Conservation (phyloP, 2,329 filamentous ascomycete species). For the Metarhizium guizhouense region DNA sequence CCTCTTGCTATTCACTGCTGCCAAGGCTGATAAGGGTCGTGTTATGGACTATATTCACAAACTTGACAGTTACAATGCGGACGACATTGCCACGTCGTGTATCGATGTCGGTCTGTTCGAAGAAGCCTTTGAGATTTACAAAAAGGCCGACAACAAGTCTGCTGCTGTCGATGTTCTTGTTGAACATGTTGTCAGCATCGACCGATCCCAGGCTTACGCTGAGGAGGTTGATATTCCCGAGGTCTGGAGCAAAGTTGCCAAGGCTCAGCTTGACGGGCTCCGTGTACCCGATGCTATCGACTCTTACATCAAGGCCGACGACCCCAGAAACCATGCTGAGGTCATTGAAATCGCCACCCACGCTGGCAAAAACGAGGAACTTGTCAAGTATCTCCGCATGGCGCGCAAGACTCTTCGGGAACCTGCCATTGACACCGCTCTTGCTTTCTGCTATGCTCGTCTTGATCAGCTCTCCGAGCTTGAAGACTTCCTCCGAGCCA, state of each 20-base stretch:
- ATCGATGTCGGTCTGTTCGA: constrained; percentile 93
- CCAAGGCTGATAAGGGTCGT: constrained; percentile 89
- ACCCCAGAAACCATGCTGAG: constrained; percentile 87
- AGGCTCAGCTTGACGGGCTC: constrained; percentile 93
- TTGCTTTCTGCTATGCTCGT: constrained; percentile 89
- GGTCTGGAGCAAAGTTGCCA: constrained; percentile 97
- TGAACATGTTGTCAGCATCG: constrained; percentile 95
- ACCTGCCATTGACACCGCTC: constrained; percentile 82
- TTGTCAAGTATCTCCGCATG: constrained; percentile 96
- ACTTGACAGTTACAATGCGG: constrained; percentile 78
- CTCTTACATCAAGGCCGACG: constrained; percentile 91
- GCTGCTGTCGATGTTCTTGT: constrained; percentile 87
- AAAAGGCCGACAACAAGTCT: constrained; percentile 87
- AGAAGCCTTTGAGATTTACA: constrained; percentile 97
- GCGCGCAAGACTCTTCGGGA: constrained; percentile 93
- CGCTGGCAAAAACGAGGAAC: constrained; percentile 94
- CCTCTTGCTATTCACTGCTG: constrained; percentile 88
- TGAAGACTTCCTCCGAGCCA: constrained; percentile 88
- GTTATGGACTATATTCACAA: constrained; percentile 95
- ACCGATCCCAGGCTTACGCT: constrained; percentile 90
- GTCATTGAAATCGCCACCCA: constrained; percentile 94
- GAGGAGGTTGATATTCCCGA: constrained; percentile 90
- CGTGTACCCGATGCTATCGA: constrained; percentile 88
- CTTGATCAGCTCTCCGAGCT: constrained; percentile 87
- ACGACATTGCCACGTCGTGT: constrained; percentile 87